These are phyloP conservation scores for Raffaelea arxii DNA, from an alignment of 2,329 filamentous ascomycete genomes.

Conservation along the genomic window DNA sequence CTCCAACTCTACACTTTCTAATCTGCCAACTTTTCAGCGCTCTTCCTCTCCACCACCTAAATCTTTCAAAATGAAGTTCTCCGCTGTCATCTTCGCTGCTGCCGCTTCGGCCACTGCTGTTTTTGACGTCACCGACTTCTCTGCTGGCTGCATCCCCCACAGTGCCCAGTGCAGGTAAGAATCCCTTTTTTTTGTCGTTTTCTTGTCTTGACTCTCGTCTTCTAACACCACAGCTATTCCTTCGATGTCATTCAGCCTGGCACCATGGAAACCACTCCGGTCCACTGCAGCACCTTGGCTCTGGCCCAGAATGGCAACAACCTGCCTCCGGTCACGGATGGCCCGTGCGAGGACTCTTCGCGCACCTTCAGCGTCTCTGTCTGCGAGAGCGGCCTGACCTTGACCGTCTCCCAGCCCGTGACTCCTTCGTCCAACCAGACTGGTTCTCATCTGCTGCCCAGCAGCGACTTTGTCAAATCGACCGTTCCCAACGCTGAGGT, in stretches of 20 bases:
- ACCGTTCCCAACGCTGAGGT: neutral
- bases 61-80: neutral
- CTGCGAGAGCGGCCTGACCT: neutral
- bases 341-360: neutral
- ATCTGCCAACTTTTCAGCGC: too few species aligned
- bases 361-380: neutral
- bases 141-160: constrained; percentile 1
- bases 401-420: neutral
- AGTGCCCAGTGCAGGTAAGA: constrained; percentile 1
- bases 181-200: neutral
- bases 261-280: neutral
- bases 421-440: neutral
- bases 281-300: neutral
- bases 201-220: neutral
- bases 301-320: neutral
- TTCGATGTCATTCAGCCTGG: neutral
- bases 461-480: neutral
- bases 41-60: too few species aligned
- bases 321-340: neutral
- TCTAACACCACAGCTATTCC: neutral
- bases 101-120: neutral
- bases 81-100: constrained; percentile 1
- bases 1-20: too few species aligned
- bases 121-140: constrained; percentile 1
- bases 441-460: neutral